These are phyloP conservation scores for Fusarium nodosum DNA, from an alignment of 2,329 filamentous ascomycete genomes.

Conservation along the genomic window DNA sequence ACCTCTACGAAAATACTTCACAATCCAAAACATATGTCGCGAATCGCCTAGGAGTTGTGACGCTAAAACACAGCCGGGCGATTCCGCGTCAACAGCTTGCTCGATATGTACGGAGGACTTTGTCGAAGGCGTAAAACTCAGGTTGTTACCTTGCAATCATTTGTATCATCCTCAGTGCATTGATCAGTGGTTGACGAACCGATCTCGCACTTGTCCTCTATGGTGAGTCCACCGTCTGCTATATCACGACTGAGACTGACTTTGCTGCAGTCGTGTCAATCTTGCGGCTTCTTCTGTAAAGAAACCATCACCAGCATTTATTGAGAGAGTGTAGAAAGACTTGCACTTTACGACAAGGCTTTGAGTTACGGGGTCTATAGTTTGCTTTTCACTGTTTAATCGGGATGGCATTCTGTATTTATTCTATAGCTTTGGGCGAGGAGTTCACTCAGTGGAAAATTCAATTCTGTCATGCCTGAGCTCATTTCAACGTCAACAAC, in stretches of 20 bases:
- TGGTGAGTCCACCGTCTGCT: conserved; percentile 8
- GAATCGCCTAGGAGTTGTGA: fast-evolving
- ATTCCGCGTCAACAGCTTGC: not conserved
- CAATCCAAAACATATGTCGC: not conserved
- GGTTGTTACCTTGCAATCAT: conserved; percentile 28
- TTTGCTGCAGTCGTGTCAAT: not conserved
- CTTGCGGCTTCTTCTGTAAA: not conserved
- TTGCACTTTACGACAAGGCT: fast-evolving
- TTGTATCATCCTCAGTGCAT: conserved; percentile 42
- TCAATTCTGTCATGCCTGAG: not conserved
- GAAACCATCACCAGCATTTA: not conserved
- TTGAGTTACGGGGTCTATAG: not conserved
- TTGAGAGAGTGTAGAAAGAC: not conserved
- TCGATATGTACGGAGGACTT: conserved; percentile 38
- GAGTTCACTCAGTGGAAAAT: not conserved
- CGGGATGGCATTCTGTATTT: not conserved
- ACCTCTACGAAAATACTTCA: not conserved
- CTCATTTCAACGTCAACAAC: too few relatives aligned
- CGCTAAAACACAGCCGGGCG: fast-evolving
- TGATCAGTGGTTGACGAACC: conserved; percentile 36
- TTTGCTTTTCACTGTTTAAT: not conserved
- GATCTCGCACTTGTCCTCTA: conserved; percentile 38
- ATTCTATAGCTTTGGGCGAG: too few relatives aligned
- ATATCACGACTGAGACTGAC: not conserved
- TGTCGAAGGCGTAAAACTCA: not conserved